A percentile compares a stretch with the other conserved stretches of the same genome.
Evolutionary conservation across 148 eudicot genomes (phyloP).

Genomic region (Selenicereus undatus): DNA sequence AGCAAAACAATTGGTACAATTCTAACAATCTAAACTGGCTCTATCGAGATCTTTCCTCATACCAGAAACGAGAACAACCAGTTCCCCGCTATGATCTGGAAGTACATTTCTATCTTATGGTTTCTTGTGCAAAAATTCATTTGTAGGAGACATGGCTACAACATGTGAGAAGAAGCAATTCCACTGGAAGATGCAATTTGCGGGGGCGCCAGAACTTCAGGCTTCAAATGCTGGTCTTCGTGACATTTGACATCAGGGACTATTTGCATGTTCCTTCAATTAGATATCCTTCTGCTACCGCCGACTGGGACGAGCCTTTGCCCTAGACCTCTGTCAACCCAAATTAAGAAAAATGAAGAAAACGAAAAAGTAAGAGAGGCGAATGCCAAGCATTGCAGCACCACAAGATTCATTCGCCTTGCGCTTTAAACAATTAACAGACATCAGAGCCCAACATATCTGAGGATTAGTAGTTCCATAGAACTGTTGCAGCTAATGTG

Average conservation of each 20-base stretch:
- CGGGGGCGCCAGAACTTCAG: neutral
- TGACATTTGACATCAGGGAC: neutral
- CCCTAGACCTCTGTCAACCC: conserved; percentile 33
- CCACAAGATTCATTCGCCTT: neutral
- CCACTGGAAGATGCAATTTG: conserved; percentile 6
- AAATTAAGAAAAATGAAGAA: neutral
- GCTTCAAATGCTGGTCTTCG: conserved; percentile 3
- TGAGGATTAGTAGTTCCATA: neutral
- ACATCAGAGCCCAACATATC: neutral
- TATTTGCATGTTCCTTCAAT: neutral
- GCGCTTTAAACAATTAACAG: neutral
- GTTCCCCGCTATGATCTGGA: conserved; percentile 8
- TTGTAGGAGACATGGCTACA: neutral
- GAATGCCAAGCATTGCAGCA: neutral
- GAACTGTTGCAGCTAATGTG: too few species aligned
- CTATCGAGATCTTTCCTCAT: conserved; percentile 10
- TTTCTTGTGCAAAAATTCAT: conserved; percentile 5
- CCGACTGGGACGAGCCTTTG: conserved; percentile 28
- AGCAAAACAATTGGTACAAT: conserved; percentile 8
- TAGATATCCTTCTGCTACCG: conserved; percentile 14
- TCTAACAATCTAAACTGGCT: neutral
- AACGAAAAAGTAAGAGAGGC: neutral
- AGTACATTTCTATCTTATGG: neutral
- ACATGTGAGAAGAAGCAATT: conserved; percentile 1
- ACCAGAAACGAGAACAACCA: conserved; percentile 8